phyloP scores from a whole-genome alignment of 2,329 filamentous ascomycete genomes.

The Chaetomium olivaceum region DNA sequence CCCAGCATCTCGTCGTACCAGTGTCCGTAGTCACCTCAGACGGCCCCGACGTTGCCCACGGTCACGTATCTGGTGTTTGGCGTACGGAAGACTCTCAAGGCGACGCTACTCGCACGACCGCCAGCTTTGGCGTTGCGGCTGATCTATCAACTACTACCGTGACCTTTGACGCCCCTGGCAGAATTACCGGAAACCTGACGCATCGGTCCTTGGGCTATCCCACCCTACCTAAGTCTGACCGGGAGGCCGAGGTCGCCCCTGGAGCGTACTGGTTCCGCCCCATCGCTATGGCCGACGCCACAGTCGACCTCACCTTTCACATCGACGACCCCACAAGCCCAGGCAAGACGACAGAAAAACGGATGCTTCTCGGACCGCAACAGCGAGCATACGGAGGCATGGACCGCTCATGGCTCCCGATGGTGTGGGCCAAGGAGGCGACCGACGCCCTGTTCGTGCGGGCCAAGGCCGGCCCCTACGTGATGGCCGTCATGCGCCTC shows the following conservation, averaged over 20 bases:
- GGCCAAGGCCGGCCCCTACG: background rate
- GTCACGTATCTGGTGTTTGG: background rate
- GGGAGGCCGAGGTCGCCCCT: background rate
- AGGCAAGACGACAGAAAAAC: background rate
- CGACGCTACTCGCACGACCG: background rate
- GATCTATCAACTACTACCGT: background rate
- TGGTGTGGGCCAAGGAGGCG: background rate
- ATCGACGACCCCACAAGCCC: background rate
- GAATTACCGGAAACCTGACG: background rate
- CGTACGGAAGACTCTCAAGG: background rate
- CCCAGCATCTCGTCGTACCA: background rate
- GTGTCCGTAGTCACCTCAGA: conserved; percentile 1
- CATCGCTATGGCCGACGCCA: background rate
- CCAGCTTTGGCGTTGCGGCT: background rate
- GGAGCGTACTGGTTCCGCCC: background rate
- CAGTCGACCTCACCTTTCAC: background rate
- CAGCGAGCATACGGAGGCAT: background rate
- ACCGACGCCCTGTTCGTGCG: background rate
- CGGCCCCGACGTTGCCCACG: background rate
- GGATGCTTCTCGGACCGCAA: background rate
- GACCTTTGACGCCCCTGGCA: background rate
- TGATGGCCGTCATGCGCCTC: background rate
- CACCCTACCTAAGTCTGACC: background rate
- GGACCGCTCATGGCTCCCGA: background rate
- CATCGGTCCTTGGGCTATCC: background rate